Evolutionary conservation across 1,139 yeast genomes (phyloP), one percentile per base, ranked within the genome.

Genomic region (Debaryomyces robertsiae): DNA sequence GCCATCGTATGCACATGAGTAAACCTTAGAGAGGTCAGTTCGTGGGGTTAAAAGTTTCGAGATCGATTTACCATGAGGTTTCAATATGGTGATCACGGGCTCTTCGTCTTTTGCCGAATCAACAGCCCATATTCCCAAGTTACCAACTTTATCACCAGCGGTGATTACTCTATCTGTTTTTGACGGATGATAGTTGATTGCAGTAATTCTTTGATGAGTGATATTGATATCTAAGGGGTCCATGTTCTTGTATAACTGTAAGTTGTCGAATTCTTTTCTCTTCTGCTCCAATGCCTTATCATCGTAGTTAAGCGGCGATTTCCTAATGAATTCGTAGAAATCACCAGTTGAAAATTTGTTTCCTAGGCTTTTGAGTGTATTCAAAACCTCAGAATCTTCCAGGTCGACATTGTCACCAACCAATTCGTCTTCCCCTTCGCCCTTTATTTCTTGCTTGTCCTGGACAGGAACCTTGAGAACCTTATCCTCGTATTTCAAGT

Each of bases 41-140:
- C 73, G 63, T 24, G 81, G 79, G 23, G 86, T 73, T 9, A 74
- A 65, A 19, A 89, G 77, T 41, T 79, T 75, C 6, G 93, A 77
- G 9, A 93, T 77, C 11, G 88, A 76, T 41, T 83, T 82, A 0
- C 93, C 82, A 56, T 93, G 97, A 2, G 90, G 78, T 48, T 81
- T 82, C 46, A 90, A 74, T 16, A 80, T 77, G 9, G 69, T 54
- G 1, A 87, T 78, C 19, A 81, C 80, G 0, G 86, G 87, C 2
- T 73, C 80, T 23, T 58, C 64, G 2, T 52, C 58, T 3, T 42
- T 43, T 1, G 49, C 38, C 1, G 67, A 57, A 47, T 79, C 81
- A 2, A 86, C 83, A 30, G 91, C 82, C 97, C 97, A 93, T n/a
- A 91, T 72, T 0, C 97, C 97, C 38, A 90, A 63, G 48, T 82